phyloP scores from a whole-genome alignment of 2,329 filamentous ascomycete genomes.

The Cladosporium oxysporum region DNA sequence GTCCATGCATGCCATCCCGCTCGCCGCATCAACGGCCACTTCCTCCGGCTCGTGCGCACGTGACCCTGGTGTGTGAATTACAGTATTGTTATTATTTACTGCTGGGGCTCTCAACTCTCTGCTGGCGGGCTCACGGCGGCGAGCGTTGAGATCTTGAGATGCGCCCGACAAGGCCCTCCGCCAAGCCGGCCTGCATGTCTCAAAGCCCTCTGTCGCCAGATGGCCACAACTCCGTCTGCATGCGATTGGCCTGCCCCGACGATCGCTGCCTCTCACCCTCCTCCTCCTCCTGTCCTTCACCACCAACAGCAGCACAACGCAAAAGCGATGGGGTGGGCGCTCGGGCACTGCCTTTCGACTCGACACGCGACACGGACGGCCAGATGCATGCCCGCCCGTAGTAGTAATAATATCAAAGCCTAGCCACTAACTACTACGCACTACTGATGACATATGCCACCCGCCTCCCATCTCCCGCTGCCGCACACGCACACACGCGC shows the following conservation, averaged over 20 bases:
- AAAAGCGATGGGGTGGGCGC: slow-evolving; percentile 3
- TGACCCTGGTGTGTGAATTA: not conserved
- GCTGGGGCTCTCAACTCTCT: not conserved
- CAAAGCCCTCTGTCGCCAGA: slow-evolving; percentile 12
- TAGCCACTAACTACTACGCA: not conserved
- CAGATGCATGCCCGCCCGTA: not conserved
- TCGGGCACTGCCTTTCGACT: not conserved
- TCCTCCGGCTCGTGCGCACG: not conserved
- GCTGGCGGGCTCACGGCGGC: not conserved
- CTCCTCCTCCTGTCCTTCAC: not conserved
- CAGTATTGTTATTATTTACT: not conserved
- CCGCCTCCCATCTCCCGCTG: not conserved
- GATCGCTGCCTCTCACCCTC: not conserved
- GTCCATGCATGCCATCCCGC: not conserved
- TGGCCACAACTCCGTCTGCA: slow-evolving; percentile 2
- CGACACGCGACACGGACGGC: not conserved
- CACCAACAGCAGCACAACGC: not conserved
- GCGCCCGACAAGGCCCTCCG: not conserved
- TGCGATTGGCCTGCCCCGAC: slow-evolving; percentile 3
- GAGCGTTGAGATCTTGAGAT: not conserved
- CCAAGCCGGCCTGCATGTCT: slow-evolving; percentile 10
- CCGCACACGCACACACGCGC: not conserved
- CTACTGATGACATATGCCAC: slow-evolving; percentile 10
- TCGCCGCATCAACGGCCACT: not conserved
- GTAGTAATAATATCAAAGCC: not conserved